Evolutionary conservation across 139 green algal species (phyloP), one percentile per base, ranked within the genome.

Genomic region (Chlamydomonas sp.): DNA sequence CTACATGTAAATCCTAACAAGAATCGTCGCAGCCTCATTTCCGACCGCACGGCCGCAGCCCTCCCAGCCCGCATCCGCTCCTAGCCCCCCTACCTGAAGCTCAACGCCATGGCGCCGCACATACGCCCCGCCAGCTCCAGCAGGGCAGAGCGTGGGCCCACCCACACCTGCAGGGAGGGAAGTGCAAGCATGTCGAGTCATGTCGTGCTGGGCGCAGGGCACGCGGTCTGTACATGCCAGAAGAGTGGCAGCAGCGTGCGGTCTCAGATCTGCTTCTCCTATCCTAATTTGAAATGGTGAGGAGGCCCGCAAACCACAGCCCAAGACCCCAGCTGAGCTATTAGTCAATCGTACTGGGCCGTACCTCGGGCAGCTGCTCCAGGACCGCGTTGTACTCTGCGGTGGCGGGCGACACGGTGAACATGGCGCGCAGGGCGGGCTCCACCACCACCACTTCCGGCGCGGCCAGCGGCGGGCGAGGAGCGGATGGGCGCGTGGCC

Each of bases 41-140:
- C 3, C 14, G 7, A 73, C 14, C 10, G 9, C 18, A 5, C 14
- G 10, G 67, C 67, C 14, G 14, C 10, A 15, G 67, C 10, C 67
- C 14, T 73, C 67, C 67, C 67, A 31, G 20, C 49, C 74, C 74
- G 31, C 31, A 6, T 57, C 12, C 49, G 1, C 1, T 4, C 49
- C 49, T 12, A 18, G 4, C 10, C 10, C 74, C 49, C 49, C 74
- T 31, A 85, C 80, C 80, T 85, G 80, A 85, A 85, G 68, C 78
- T 85, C 31, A 49, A 49, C 31, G 31, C 31, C 31, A 49, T 49
- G 17, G 16, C 58, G 18, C 4, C 17, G 58, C 59, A 68, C 66
- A 77, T 66, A 2, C 6, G 0, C 4, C 5, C 80, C 14, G 68
- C 80, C 66, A 77, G 9, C 12, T 77, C 80, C 66, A 85, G 58